Evolutionary conservation across 2,329 filamentous ascomycete species (phyloP).

Genomic region (Phoma herbarum): DNA sequence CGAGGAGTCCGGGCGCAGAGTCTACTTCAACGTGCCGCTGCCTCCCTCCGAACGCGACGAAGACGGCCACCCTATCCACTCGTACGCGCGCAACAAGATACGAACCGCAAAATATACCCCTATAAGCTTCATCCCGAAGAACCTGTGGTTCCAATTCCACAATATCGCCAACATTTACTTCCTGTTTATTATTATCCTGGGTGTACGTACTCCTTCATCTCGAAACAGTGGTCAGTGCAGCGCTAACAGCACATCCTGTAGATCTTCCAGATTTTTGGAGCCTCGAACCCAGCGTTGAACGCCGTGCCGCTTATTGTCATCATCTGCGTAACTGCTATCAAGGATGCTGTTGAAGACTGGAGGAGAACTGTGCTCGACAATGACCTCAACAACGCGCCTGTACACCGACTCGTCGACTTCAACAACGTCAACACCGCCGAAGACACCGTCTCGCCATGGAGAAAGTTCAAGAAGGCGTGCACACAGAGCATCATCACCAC

Average conservation of each 20-base stretch:
- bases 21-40: constrained; percentile 89
- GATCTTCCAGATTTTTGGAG: constrained; percentile 97
- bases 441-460: constrained; percentile 86
- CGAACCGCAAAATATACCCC: constrained; percentile 97
- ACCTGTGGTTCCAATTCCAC: constrained; percentile 97
- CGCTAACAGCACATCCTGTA: constrained; percentile 54
- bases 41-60: constrained; percentile 80
- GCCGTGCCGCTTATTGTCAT: constrained; percentile 94
- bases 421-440: constrained; percentile 92
- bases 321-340: constrained; percentile 84
- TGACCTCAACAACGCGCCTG: constrained; percentile 93
- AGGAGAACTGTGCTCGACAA: constrained; percentile 89
- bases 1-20: constrained; percentile 57
- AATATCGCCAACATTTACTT: constrained; percentile 99
- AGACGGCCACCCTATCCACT: constrained; percentile 74
- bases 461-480: constrained; percentile 87
- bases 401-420: constrained; percentile 88
- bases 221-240: constrained; percentile 17
- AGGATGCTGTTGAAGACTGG: constrained; percentile 96
- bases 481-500: constrained; percentile 68
- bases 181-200: constrained; percentile 92
- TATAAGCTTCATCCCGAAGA: constrained; percentile 93
- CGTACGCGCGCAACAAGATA: constrained; percentile 93
- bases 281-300: constrained; percentile 86
- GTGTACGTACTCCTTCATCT: constrained; percentile 68